These are phyloP conservation scores for Termitomyces eurrhizus DNA, from an alignment of 768 basidiomycete genomes.

Conservation along the genomic window DNA sequence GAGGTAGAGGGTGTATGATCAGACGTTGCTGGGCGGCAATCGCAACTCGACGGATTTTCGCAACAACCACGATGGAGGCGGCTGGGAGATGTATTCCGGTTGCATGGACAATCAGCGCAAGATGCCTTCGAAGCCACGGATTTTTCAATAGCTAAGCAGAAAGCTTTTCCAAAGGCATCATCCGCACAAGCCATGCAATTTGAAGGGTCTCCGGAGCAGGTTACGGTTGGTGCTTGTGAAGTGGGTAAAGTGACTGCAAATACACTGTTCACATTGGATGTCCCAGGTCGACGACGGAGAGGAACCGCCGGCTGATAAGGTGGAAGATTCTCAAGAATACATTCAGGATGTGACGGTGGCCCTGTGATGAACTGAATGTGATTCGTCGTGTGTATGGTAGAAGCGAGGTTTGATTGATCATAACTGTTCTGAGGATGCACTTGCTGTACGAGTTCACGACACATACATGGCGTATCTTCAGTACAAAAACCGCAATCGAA, in stretches of 20 bases:
- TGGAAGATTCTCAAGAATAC: conserved; percentile 73
- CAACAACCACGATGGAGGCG: conserved; percentile 17
- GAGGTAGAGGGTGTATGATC: neutral
- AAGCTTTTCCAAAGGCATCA: conserved; percentile 84
- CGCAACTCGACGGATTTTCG: conserved; percentile 19
- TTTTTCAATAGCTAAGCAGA: conserved; percentile 72
- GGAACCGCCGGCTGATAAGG: conserved; percentile 81
- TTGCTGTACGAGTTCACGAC: conserved; percentile 63
- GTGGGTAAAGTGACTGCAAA: conserved; percentile 44
- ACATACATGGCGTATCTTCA: conserved; percentile 69
- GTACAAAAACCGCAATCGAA: conserved; percentile 77
- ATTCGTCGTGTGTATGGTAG: conserved; percentile 21
- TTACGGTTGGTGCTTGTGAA: conserved; percentile 26
- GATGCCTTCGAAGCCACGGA: conserved; percentile 48
- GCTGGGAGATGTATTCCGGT: neutral
- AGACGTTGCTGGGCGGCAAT: conserved; percentile 16
- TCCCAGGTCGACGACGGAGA: conserved; percentile 53
- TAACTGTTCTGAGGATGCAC: conserved; percentile 24
- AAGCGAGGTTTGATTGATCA: conserved; percentile 17
- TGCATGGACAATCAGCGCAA: conserved; percentile 55
- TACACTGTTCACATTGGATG: conserved; percentile 39
- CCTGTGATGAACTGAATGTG: conserved; percentile 21
- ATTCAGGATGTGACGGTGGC: conserved; percentile 31
- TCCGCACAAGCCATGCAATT: conserved; percentile 85
- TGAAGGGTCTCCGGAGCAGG: conserved; percentile 81